phyloP scores from a whole-genome alignment of 2,329 filamentous ascomycete genomes.

The Thielaviopsis euricoi region DNA sequence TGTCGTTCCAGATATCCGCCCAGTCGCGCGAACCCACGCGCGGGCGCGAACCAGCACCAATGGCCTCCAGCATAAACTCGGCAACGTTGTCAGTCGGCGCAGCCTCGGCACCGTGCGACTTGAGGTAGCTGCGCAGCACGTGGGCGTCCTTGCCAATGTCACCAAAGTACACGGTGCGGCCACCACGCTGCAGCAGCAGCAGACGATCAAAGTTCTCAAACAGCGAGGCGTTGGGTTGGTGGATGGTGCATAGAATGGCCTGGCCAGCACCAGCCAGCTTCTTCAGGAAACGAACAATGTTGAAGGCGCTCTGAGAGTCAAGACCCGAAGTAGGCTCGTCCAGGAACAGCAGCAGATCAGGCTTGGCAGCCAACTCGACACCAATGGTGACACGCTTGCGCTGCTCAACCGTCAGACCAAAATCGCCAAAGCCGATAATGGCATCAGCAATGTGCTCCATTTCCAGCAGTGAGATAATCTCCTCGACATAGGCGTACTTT shows the following conservation, averaged over 20 bases:
- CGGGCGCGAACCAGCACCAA: conserved; percentile 57
- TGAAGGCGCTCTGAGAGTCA: conserved; percentile 52
- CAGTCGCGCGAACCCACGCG: conserved; percentile 62
- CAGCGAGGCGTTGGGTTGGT: conserved; percentile 71
- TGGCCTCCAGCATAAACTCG: conserved; percentile 76
- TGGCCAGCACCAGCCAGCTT: conserved; percentile 65
- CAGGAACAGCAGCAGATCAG: conserved; percentile 58
- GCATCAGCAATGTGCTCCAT: conserved; percentile 43
- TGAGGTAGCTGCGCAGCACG: conserved; percentile 48
- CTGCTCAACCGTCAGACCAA: conserved; percentile 52
- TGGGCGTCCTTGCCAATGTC: conserved; percentile 63
- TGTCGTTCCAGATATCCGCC: conserved; percentile 64
- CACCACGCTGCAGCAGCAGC: conserved; percentile 60
- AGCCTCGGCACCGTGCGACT: conserved; percentile 42
- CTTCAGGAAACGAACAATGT: conserved; percentile 51
- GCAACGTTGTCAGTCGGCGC: conserved; percentile 40
- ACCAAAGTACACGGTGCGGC: conserved; percentile 72
- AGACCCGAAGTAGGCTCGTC: conserved; percentile 67
- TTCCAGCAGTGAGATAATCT: conserved; percentile 41
- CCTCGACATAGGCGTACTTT: conserved; percentile 43
- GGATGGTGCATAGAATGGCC: conserved; percentile 80
- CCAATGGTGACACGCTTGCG: conserved; percentile 74
- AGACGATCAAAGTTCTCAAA: conserved; percentile 83
- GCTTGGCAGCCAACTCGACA: conserved; percentile 74
- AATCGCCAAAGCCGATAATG: conserved; percentile 43